phyloP scores from a whole-genome alignment of 192 early-diverging fungal species.

The Umbelopsis isabellina region DNA sequence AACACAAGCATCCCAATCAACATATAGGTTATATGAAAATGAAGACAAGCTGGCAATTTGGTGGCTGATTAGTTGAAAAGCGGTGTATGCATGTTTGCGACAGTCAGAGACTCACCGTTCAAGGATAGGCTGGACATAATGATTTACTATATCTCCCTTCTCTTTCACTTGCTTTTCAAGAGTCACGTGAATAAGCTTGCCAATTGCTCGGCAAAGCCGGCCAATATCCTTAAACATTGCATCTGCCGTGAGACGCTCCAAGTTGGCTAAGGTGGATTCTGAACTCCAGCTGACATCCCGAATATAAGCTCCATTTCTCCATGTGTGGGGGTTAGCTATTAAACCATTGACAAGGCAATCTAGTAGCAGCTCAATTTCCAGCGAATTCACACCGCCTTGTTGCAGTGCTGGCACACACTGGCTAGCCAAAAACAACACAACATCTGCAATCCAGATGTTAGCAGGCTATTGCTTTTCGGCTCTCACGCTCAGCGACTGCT shows the following conservation, averaged over 20 bases:
- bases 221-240: constrained; percentile 40
- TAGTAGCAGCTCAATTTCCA: constrained; percentile 17
- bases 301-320: constrained; percentile 24
- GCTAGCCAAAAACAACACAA: constrained; percentile 23
- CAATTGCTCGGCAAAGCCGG: constrained; percentile 34
- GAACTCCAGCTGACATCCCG: constrained; percentile 1
- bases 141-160: not conserved
- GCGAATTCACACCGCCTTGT: not conserved
- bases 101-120: constrained; percentile 17
- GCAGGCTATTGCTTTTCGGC: not conserved
- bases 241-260: constrained; percentile 6
- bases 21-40: constrained; percentile 27
- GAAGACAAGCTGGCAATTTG: constrained; percentile 16
- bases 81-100: too few species aligned
- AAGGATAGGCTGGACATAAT: not conserved
- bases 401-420: constrained; percentile 31
- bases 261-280: not conserved
- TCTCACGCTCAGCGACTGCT: not conserved
- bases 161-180: constrained; percentile 1
- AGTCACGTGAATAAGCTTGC: constrained; percentile 22
- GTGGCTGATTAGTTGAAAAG: too few species aligned
- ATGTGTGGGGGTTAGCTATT: constrained; percentile 28
- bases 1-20: constrained; percentile 34
- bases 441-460: not conserved
- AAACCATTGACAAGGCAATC: constrained; percentile 8